Base-by-base conservation (phyloP, 2,329 filamentous ascomycete genomes). In the Pseudogymnoascus sp. region DNA sequence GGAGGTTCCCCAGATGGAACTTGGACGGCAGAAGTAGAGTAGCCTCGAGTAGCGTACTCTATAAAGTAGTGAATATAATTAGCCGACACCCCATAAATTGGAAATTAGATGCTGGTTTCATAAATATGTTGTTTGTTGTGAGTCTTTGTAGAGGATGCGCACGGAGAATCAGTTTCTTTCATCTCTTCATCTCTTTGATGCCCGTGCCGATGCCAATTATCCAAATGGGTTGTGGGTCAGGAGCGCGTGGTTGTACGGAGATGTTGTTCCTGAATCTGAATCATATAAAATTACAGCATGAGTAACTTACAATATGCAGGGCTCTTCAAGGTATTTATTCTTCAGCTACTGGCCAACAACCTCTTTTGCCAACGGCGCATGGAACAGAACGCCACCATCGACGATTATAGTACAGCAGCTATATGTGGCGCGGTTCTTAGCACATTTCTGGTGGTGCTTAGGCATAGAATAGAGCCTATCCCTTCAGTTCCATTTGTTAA, bases 221-320 rank as follows among this genome's bases (percentile, higher is more conserved):
- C 46, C n/a, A 4, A 19, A 53, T 33, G 46, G 15, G 10, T 19
- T 53, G 46, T 53, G 46, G 46, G 26, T 53, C 46, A 53, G 26
- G 26, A 31, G 46, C 4, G 26, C 15, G 26, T 31, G 46, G 46
- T 53, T 19, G 46, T 56, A 56, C 50, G n/a, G 26, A 31, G 50
- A 56, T 19, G 50, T 53, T 53, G 46, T 56, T 56, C 50, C 50
- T 56, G 50, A 56, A 56, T 56, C 50, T 56, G 50, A 56, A 56
- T 56, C 50, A 50, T 50, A 29, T 23, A 7, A 56, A 33, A 56
- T 15, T 31, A 15, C 29, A 33, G 10, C 29, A 19, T 33, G 29
- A 56, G 50, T 56, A 56, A 56, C 46, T 26, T 50, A 56, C 46
- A 53, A 31, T 23, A 42, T 56, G 50, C 50, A 56, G 50, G 50